Evolutionary conservation across 2,329 filamentous ascomycete genomes (phyloP).

Genomic region (Clarireedia monteithiana): DNA sequence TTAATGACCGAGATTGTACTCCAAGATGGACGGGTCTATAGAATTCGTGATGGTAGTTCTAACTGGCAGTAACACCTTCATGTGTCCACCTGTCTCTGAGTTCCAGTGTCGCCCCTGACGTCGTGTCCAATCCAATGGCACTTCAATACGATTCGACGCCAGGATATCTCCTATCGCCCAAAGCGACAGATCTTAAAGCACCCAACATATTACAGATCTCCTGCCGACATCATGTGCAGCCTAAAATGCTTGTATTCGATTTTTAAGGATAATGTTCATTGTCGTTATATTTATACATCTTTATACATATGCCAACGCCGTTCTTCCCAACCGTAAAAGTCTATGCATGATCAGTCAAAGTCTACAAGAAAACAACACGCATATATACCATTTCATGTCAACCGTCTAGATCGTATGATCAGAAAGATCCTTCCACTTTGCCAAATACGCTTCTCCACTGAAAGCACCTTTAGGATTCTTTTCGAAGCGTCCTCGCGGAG

Average conservation of each 20-base stretch:
- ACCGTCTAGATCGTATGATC: constrained; percentile 2
- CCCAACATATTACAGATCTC: background rate
- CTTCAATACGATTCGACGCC: no score
- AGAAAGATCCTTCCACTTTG: constrained; percentile 49
- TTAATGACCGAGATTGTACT: no score
- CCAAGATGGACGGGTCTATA: no score
- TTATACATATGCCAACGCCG: constrained; percentile 12
- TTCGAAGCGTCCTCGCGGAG: constrained; percentile 44
- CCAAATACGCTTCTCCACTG: constrained; percentile 54
- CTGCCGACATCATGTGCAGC: background rate
- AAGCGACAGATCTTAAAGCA: no score
- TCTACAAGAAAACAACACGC: background rate
- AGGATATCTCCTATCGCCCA: no score
- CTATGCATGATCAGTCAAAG: background rate
- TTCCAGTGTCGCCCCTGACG: no score
- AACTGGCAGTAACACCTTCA: no score
- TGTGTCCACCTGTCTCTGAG: no score
- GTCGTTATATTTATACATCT: constrained; percentile 10
- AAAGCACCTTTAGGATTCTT: constrained; percentile 47
- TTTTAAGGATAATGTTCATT: constrained; percentile 7
- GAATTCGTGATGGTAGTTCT: no score
- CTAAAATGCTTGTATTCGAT: background rate
- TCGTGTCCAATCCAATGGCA: no score
- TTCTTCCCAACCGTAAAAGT: constrained; percentile 4
- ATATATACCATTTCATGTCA: background rate